Conservation (phyloP, 306 rosid species). For the Prunus mongolica region DNA sequence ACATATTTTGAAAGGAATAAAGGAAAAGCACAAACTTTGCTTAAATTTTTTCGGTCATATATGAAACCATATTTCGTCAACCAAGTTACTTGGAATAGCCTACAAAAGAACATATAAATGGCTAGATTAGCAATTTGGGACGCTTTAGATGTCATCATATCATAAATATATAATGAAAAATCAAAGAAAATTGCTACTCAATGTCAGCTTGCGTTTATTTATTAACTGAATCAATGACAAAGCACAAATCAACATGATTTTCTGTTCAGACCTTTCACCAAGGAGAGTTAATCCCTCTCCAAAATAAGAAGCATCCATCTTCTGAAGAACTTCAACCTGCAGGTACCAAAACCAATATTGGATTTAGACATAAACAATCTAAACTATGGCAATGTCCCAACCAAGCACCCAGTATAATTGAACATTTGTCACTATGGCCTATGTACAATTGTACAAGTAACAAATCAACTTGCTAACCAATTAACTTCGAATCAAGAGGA, state of each 20-base stretch:
- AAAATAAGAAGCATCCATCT: slow-evolving; percentile 61
- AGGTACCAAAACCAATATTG: slow-evolving; percentile 3
- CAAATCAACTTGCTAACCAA: neutral
- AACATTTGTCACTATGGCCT: too few species aligned
- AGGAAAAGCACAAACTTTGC: slow-evolving; percentile 72
- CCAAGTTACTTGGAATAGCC: slow-evolving; percentile 89
- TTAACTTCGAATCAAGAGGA: neutral
- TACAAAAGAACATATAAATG: slow-evolving; percentile 44
- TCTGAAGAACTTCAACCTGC: slow-evolving; percentile 62
- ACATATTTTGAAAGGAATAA: slow-evolving; percentile 20
- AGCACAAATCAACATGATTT: slow-evolving; percentile 7
- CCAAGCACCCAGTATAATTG: neutral
- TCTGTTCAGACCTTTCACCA: slow-evolving; percentile 52
- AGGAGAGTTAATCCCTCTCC: slow-evolving; percentile 91
- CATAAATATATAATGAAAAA: neutral
- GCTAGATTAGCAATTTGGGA: slow-evolving; percentile 27
- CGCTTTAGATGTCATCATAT: neutral
- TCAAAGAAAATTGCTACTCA: neutral
- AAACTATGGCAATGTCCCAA: neutral
- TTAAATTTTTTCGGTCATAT: slow-evolving; percentile 60
- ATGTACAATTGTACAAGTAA: neutral
- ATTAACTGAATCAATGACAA: neutral
- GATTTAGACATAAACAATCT: slow-evolving; percentile 4
- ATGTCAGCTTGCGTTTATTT: neutral
- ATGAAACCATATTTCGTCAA: slow-evolving; percentile 68